Conservation (phyloP, 768 basidiomycete species). For the Agrocybe chaxingu region DNA sequence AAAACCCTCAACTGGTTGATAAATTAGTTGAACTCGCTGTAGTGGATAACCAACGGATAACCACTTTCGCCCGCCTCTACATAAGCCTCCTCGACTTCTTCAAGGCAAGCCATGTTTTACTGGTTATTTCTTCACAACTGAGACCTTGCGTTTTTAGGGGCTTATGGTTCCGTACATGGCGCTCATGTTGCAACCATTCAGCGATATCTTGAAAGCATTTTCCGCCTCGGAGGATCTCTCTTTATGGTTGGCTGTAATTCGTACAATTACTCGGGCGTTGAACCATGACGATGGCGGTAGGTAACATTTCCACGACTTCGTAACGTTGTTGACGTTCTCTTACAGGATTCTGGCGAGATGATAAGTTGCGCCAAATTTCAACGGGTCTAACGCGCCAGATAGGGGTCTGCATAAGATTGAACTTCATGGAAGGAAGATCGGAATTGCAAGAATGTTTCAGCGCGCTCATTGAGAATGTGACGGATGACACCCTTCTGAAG, state of each 20-base stretch:
- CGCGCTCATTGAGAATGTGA: conserved; percentile 49
- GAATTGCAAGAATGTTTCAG: conserved; percentile 49
- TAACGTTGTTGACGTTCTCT: neutral
- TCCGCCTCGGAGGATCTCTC: conserved; percentile 31
- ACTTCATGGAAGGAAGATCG: conserved; percentile 32
- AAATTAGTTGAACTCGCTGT: conserved; percentile 2
- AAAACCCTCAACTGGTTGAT: neutral
- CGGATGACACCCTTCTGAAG: conserved; percentile 69
- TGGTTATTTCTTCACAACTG: neutral
- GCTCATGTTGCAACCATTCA: conserved; percentile 65
- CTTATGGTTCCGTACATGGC: conserved; percentile 93
- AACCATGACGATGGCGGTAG: conserved; percentile 77
- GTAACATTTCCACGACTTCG: conserved; percentile 20
- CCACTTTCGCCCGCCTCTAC: conserved; percentile 76
- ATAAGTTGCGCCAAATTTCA: conserved; percentile 64
- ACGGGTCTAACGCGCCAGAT: conserved; percentile 66
- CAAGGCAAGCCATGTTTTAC: conserved; percentile 50
- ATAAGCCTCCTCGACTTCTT: conserved; percentile 78
- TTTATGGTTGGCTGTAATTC: conserved; percentile 65
- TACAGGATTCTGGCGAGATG: conserved; percentile 89
- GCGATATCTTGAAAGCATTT: conserved; percentile 58
- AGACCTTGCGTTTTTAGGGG: conserved; percentile 36
- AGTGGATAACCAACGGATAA: conserved; percentile 46
- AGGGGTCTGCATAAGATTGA: conserved; percentile 40
- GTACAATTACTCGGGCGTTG: conserved; percentile 66